Evolutionary conservation across 148 eudicot genomes (phyloP), one percentile per base, ranked within the genome.

Genomic region (Rhododendron williamsianum): DNA sequence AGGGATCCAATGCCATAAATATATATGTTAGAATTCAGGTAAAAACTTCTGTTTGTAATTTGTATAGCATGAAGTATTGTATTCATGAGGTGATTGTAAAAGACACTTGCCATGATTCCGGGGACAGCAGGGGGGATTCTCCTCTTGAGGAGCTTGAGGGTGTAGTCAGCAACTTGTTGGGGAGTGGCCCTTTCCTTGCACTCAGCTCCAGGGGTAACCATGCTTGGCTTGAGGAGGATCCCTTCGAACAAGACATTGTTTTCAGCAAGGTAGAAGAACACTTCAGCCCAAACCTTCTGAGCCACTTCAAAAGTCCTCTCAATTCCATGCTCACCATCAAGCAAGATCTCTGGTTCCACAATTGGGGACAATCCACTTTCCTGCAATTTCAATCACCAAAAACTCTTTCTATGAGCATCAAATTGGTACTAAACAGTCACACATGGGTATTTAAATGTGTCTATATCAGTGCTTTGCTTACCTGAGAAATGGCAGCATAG

Each of bases 151-250:
- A 94, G 96, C 88, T 86, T 92, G 87, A 96, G 93, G 74, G 98
- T 96, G 94, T 96, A 96, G 2, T 90, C 92, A 46, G 96, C 92
- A 65, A 94, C 96, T 78, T 94, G 88, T 85, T 93, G 86, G 13
- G 98, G 92, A 43, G 98, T 92, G 82, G 95, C 98, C 89, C 84
- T 89, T 12, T 94, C 98, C 90, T 96, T 96, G 94, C 95, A 92
- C 88, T 96, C 96, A 41, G 98, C 98, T 41, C 98, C 98, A 0
- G 96, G 98, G 84, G 98, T 96, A 67, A 96, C 98, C 98, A 96
- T 96, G 89, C 98, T 94, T 5, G 98, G 98, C 90, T 96, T 96
- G 51, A 94, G 92, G 83, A 96, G 96, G 85, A 93, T 96, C 12
- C 98, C 98, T 87, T 96, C 98, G 76, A 92, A 94, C 92, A 94